Conservation (phyloP, 2,329 filamentous ascomycete genomes). For the Aspergillus texensis region DNA sequence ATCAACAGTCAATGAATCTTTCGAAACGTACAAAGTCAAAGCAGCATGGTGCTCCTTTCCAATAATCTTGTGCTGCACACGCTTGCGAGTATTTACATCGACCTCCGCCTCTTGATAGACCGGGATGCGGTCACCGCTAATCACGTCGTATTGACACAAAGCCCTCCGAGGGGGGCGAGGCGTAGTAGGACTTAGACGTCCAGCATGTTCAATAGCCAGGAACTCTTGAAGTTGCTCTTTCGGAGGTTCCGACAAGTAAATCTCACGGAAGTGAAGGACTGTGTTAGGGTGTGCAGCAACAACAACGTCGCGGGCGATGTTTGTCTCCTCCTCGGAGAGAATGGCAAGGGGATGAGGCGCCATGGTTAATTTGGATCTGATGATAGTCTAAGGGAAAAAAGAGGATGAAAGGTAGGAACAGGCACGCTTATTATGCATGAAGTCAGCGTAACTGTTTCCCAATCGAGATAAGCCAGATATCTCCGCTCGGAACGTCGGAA, state of each 20-base stretch:
- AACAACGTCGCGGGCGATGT: conserved; percentile 38
- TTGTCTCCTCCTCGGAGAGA: conserved; percentile 38
- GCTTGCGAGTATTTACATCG: conserved; percentile 47
- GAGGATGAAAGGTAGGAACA: conserved; percentile 2
- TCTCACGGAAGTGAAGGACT: conserved; percentile 51
- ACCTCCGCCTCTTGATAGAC: conserved; percentile 59
- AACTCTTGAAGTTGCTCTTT: conserved; percentile 53
- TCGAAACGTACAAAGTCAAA: conserved; percentile 46
- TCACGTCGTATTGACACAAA: conserved; percentile 59
- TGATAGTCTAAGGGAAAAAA: not conserved
- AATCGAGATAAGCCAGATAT: not conserved
- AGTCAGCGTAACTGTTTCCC: not conserved
- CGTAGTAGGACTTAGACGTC: conserved; percentile 41
- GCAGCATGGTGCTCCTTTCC: conserved; percentile 53
- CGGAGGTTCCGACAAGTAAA: conserved; percentile 54
- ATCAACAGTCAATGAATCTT: not conserved
- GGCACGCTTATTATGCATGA: not conserved
- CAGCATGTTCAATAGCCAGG: conserved; percentile 52
- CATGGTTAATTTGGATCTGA: conserved; percentile 19
- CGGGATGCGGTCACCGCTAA: conserved; percentile 54
- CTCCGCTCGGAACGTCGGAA: conserved; percentile 11
- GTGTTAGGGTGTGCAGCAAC: conserved; percentile 31
- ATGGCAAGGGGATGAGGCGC: conserved; percentile 37
- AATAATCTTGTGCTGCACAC: conserved; percentile 50
- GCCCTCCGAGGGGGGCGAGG: conserved; percentile 54